These are phyloP conservation scores for Leishmania martiniquensis DNA, from an alignment of 208 protist species.

Conservation along the genomic window DNA sequence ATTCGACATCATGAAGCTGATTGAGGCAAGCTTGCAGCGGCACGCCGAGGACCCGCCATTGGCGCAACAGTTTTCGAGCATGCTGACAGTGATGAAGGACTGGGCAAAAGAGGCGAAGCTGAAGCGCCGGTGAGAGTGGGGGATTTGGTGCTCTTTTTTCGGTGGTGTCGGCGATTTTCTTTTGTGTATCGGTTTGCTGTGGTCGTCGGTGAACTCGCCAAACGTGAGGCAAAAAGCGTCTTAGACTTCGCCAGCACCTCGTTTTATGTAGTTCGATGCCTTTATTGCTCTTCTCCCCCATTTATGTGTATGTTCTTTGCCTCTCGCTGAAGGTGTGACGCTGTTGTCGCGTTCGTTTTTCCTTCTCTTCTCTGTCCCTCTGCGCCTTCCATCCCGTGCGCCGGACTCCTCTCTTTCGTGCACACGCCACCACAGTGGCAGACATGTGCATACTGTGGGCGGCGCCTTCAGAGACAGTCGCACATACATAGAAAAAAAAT, in stretches of 20 bases:
- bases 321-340: neutral
- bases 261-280: neutral
- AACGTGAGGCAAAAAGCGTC: neutral
- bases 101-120: slow-evolving; percentile 94
- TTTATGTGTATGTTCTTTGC: neutral
- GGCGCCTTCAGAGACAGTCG: neutral
- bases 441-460: neutral
- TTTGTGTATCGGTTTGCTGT: neutral
- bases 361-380: neutral
- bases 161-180: neutral
- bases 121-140: slow-evolving; percentile 40
- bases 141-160: neutral
- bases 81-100: slow-evolving; percentile 93
- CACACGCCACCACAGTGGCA: neutral
- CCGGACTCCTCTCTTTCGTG: neutral
- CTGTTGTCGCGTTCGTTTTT: neutral
- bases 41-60: slow-evolving; percentile 58
- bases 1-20: slow-evolving; percentile 94
- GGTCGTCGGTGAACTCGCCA: neutral
- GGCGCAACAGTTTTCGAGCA: slow-evolving; percentile 81
- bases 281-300: too few relatives aligned
- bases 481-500: neutral
- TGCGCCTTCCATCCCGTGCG: neutral
- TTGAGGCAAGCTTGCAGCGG: slow-evolving; percentile 86
- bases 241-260: neutral